Evolutionary conservation across 768 basidiomycete species (phyloP), one percentile per base, ranked within the genome.

Genomic region (Lactarius pseudohatsudake): DNA sequence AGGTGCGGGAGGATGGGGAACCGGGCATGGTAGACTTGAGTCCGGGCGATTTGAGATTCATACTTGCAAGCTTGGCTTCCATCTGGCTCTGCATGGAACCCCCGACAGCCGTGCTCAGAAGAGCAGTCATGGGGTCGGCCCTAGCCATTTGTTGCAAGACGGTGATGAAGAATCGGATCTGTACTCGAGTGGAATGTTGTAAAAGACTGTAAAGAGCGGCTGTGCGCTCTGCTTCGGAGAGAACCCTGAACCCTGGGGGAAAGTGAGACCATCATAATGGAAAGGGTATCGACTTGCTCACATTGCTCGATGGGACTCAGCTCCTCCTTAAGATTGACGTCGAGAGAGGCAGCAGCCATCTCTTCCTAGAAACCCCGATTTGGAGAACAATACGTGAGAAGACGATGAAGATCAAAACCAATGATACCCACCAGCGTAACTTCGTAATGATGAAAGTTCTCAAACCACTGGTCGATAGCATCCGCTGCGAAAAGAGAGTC

Each of bases 201-300:
- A 99, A 87, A 81, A 99, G 92, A 82, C 94, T 96, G 82, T 99
- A 99, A 74, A 99, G 89, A 78, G 97, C 97, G 79, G 97, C 97
- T 79, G 97, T 99, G 80, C 97, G 92, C 86, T 99, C 97, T 71
- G 96, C 96, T 84, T 98, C 97, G 70, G 94, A 96, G 62, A 99
- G 87, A 77, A 99, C 97, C 74, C 96, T 94, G 85, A 99, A 98
- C 97, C 96, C 30, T 5, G 30, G 30, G 30, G 30, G 30, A 30
- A 30, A 5, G 30, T 30, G 30, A 30, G 59, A 34, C 22, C 0
- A 50, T 11, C 30, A 30, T 13, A 38, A 28, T 32, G 16, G 28
- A 43, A 3, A 40, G 34, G 13, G n/a, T 13, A 32, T 8, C 9
- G 7, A 30, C 18, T 2, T 59, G 54, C 83, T 66, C 62, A 95